These are phyloP conservation scores for Sporothrix inflata DNA, from an alignment of 2,329 filamentous ascomycete species.

Conservation along the genomic window DNA sequence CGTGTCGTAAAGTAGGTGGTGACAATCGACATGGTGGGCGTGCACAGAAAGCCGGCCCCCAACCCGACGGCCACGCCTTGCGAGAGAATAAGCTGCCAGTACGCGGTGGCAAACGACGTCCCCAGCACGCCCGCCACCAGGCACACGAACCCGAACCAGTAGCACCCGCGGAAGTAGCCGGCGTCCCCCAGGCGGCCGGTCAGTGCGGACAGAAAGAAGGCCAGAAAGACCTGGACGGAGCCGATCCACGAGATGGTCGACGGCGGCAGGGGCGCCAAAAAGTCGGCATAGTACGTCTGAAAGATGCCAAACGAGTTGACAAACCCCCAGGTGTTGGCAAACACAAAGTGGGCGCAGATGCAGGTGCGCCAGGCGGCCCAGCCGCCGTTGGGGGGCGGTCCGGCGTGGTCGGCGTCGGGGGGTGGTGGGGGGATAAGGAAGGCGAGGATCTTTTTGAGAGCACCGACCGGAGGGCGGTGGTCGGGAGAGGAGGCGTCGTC, in stretches of 20 bases:
- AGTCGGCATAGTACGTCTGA: slow-evolving; percentile 35
- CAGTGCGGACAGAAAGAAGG: slow-evolving; percentile 30
- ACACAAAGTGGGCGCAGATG: slow-evolving; percentile 38
- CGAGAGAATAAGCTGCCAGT: slow-evolving; percentile 39
- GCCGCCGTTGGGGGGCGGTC: slow-evolving; percentile 26
- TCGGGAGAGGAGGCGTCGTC: too few species aligned
- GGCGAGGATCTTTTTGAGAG: neutral
- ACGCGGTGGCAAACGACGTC: slow-evolving; percentile 29
- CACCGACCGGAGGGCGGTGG: neutral
- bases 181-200: slow-evolving; percentile 33
- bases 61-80: slow-evolving; percentile 46
- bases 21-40: slow-evolving; percentile 42
- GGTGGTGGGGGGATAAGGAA: slow-evolving; percentile 14
- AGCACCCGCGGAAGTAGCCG: slow-evolving; percentile 31
- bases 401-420: slow-evolving; percentile 12
- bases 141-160: slow-evolving; percentile 28
- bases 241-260: slow-evolving; percentile 36
- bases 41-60: slow-evolving; percentile 44
- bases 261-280: slow-evolving; percentile 29
- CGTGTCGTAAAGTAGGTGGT: slow-evolving; percentile 45
- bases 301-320: slow-evolving; percentile 36
- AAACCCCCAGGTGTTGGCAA: slow-evolving; percentile 34
- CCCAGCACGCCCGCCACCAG: slow-evolving; percentile 29
- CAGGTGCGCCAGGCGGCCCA: slow-evolving; percentile 26
- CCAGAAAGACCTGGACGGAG: slow-evolving; percentile 31